Conservation (phyloP, 805 yeast genomes). For the Myxozyma geophila region DNA sequence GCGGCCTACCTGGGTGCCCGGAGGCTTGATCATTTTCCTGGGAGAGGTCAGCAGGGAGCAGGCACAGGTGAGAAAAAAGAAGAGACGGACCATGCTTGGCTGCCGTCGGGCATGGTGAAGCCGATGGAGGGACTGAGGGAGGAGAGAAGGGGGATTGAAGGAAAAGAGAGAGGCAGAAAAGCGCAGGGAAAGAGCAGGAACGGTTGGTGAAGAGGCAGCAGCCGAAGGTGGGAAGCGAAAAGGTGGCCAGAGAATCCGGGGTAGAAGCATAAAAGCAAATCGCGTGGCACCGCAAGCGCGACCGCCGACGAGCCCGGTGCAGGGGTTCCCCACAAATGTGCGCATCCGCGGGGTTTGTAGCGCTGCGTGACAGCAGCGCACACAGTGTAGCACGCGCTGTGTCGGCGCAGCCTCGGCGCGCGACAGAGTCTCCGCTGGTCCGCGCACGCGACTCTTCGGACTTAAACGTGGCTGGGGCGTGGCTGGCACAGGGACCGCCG, state of each 20-base stretch:
- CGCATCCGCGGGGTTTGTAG: not conserved
- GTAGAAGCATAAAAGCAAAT: constrained; percentile 3
- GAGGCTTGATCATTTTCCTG: constrained; percentile 65
- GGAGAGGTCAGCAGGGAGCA: not conserved
- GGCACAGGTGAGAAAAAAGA: not conserved
- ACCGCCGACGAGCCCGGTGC: not conserved
- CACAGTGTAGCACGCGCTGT: constrained; percentile 1
- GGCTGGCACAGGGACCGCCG: not conserved
- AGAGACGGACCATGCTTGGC: constrained; percentile 45
- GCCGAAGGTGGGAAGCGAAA: not conserved
- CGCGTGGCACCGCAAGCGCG: not conserved
- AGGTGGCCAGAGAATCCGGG: constrained; percentile 14
- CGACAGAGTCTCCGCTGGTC: constrained; percentile 9
- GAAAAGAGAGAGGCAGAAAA: not conserved
- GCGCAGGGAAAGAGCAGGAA: constrained; percentile 1
- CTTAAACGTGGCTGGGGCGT: not conserved
- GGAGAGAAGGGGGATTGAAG: not conserved
- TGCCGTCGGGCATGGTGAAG: constrained; percentile 48
- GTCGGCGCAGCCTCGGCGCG: constrained; percentile 5
- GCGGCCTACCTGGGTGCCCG: constrained; percentile 67
- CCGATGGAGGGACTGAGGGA: not conserved
- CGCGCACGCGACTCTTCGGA: constrained; percentile 13
- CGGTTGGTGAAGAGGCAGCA: constrained; percentile 1
- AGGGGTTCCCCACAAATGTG: not conserved
- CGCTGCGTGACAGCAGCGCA: not conserved